Evolutionary conservation across 2,329 filamentous ascomycete species (phyloP).

Genomic region (Monilinia fructicola): DNA sequence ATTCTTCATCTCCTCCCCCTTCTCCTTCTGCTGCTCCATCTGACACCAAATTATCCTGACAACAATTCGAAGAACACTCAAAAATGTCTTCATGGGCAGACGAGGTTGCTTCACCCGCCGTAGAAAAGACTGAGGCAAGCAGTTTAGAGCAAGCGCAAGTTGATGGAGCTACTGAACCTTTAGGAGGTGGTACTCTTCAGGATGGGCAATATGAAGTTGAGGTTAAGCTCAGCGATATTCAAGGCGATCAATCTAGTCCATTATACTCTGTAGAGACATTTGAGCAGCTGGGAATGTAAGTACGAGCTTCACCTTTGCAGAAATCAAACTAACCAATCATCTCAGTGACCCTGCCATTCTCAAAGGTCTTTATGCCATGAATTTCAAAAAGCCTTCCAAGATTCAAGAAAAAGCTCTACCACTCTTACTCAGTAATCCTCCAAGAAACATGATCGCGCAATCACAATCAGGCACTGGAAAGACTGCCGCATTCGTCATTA

Average conservation of each 20-base stretch:
- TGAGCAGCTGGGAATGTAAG: constrained; percentile 78
- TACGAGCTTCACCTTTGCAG: constrained; percentile 11
- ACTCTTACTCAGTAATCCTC: constrained; percentile 81
- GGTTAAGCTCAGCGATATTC: constrained; percentile 86
- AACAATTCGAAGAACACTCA: constrained; percentile 21
- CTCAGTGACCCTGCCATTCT: constrained; percentile 62
- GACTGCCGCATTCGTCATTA: constrained; percentile 93
- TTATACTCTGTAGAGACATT: constrained; percentile 83
- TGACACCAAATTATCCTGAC: neutral
- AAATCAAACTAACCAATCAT: constrained; percentile 23
- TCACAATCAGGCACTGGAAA: constrained; percentile 99
- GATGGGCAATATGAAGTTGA: constrained; percentile 86
- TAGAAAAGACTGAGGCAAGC: constrained; percentile 24
- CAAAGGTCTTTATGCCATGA: constrained; percentile 74
- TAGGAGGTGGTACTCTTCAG: constrained; percentile 53
- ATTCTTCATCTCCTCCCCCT: neutral
- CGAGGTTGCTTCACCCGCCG: constrained; percentile 41
- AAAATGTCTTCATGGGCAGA: constrained; percentile 44
- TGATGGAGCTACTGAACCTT: constrained; percentile 47
- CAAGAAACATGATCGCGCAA: constrained; percentile 92
- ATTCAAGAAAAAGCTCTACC: constrained; percentile 95
- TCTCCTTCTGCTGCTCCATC: neutral
- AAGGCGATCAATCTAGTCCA: constrained; percentile 82
- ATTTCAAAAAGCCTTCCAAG: constrained; percentile 94
- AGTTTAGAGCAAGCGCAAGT: constrained; percentile 39